Evolutionary conservation across 352 stramenopile species (phyloP).

Genomic region (Globisporangium cylindrosporum): DNA sequence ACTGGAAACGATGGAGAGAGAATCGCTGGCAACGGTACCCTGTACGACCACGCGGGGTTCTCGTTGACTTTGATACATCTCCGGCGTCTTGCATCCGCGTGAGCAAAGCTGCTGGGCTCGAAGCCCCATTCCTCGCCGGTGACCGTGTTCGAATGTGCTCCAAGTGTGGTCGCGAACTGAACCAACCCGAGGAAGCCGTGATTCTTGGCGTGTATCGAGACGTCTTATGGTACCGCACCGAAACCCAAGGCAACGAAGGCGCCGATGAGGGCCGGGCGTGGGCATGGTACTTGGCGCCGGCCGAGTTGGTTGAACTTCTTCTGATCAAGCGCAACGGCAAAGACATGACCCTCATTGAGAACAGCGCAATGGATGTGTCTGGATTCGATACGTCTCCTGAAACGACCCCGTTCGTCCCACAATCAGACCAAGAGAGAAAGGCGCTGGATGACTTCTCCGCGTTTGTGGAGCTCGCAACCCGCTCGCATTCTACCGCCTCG

Average conservation of each 20-base stretch:
- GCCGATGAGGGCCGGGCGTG: conserved; percentile 90
- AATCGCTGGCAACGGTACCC: conserved; percentile 82
- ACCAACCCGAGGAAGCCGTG: conserved; percentile 95
- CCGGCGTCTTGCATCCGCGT: conserved; percentile 85
- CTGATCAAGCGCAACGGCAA: conserved; percentile 78
- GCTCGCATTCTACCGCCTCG: conserved; percentile 48
- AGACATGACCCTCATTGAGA: conserved; percentile 85
- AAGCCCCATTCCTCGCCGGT: conserved; percentile 88
- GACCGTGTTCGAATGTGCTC: conserved; percentile 93
- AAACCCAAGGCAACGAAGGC: conserved; percentile 96
- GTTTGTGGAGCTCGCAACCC: conserved; percentile 65
- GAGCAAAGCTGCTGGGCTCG: conserved; percentile 87
- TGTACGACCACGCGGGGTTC: conserved; percentile 82
- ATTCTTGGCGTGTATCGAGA: conserved; percentile 92
- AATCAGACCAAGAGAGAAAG: conserved; percentile 44
- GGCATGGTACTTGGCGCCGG: conserved; percentile 95
- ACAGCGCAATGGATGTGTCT: conserved; percentile 66
- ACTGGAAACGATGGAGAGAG: conserved; percentile 85
- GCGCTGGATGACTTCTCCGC: conserved; percentile 47
- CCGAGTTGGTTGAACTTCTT: conserved; percentile 85
- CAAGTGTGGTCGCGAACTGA: conserved; percentile 93
- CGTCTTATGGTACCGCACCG: conserved; percentile 93
- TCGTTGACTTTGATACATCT: conserved; percentile 93
- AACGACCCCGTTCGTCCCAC: conserved; percentile 38
- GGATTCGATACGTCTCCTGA: conserved; percentile 33